These are phyloP conservation scores for Elsinoe arachidis DNA, from an alignment of 2,329 filamentous ascomycete genomes.

Conservation along the genomic window DNA sequence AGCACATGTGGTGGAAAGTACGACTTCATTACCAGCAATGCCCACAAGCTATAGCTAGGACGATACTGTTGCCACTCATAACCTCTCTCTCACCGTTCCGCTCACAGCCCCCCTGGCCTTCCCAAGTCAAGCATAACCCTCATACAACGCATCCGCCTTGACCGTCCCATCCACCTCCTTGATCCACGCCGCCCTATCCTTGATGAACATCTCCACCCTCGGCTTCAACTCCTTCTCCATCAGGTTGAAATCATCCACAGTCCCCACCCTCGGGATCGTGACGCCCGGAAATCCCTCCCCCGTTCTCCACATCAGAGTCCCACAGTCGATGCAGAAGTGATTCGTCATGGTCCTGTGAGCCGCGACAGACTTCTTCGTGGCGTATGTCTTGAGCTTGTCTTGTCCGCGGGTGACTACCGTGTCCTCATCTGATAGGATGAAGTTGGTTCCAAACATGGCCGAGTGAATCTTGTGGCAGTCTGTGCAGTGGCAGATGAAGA, in stretches of 20 bases:
- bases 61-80: too few relatives aligned
- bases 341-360: conserved; percentile 50
- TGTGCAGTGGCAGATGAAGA: conserved; percentile 52
- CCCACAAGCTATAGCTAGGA: too few relatives aligned
- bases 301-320: conserved; percentile 52
- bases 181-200: too few relatives aligned
- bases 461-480: conserved; percentile 55
- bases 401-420: conserved; percentile 44
- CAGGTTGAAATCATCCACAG: conserved; percentile 52
- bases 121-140: too few relatives aligned
- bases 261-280: conserved; percentile 48
- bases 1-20: too few relatives aligned
- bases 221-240: too few relatives aligned
- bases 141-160: too few relatives aligned
- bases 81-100: too few relatives aligned
- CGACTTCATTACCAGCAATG: too few relatives aligned
- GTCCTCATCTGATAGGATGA: conserved; percentile 40
- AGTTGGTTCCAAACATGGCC: conserved; percentile 54
- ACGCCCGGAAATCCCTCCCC: conserved; percentile 36
- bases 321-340: conserved; percentile 52
- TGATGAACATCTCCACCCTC: too few relatives aligned
- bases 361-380: conserved; percentile 40
- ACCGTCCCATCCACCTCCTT: too few relatives aligned
- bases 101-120: too few relatives aligned
- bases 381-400: conserved; percentile 42